Evolutionary conservation across 1,284 basidiomycete genomes (phyloP).

Genomic region (Pisolithus thermaeus): DNA sequence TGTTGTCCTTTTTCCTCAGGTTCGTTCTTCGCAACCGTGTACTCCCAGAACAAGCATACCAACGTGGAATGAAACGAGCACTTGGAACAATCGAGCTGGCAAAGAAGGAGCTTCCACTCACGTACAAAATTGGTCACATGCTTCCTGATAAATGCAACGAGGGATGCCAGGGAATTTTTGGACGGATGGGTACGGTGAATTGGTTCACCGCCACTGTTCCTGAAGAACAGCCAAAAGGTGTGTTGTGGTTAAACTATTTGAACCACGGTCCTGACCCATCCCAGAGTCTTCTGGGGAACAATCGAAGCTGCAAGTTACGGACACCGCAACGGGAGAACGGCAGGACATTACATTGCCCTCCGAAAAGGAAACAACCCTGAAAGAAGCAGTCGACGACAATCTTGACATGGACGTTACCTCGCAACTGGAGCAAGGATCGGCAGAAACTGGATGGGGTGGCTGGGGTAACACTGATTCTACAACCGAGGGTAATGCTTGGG

Average conservation of each 20-base stretch:
- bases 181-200: conserved; percentile 33
- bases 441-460: conserved; percentile 4
- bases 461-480: conserved; percentile 9
- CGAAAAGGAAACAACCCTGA: conserved; percentile 16
- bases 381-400: conserved; percentile 28
- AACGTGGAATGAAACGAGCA: conserved; percentile 43
- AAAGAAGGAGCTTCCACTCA: conserved; percentile 50
- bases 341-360: conserved; percentile 19
- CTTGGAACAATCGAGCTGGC: conserved; percentile 45
- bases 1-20: conserved; percentile 56
- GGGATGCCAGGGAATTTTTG: conserved; percentile 44
- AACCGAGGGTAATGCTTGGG: conserved; percentile 4
- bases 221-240: conserved; percentile 7
- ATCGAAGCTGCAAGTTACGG: conserved; percentile 12
- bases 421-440: neutral
- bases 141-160: conserved; percentile 51
- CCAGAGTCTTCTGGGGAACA: conserved; percentile 2
- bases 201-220: conserved; percentile 16
- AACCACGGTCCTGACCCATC: conserved; percentile 6
- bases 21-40: conserved; percentile 57
- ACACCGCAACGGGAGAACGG: conserved; percentile 15
- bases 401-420: conserved; percentile 18
- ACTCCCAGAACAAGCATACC: conserved; percentile 35
- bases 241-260: neutral
- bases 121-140: conserved; percentile 44